A percentile compares a stretch with the other conserved stretches of the same genome.
Conservation (phyloP, 306 rosid genomes). For the Prunus mira region DNA sequence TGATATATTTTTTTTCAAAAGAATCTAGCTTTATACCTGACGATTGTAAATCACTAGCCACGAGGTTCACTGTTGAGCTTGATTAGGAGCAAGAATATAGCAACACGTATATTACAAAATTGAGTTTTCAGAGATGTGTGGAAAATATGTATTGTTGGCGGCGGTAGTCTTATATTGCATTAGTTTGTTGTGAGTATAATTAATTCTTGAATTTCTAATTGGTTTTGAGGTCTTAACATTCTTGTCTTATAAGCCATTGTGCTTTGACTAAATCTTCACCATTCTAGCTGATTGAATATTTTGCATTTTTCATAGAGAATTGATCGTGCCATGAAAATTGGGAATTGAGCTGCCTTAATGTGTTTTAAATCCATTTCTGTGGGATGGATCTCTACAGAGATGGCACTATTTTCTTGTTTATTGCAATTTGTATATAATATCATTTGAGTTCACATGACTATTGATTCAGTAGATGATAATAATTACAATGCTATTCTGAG, state of each 20-base stretch:
- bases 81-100: neutral
- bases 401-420: neutral
- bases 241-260: neutral
- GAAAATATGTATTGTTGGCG: neutral
- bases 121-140: neutral
- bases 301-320: neutral
- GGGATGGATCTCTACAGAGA: neutral
- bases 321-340: neutral
- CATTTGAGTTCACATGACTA: neutral
- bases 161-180: neutral
- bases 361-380: neutral
- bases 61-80: neutral
- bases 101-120: neutral
- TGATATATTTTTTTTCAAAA: neutral
- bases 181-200: neutral
- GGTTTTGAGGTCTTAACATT: neutral
- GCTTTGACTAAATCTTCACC: neutral
- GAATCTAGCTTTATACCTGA: neutral
- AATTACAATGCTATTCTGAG: neutral
- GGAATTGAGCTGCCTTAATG: neutral
- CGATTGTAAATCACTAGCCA: conserved; percentile 2
- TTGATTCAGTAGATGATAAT: neutral
- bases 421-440: neutral
- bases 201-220: neutral
- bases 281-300: neutral